Base-by-base conservation (phyloP, 1,284 basidiomycete species). In the Sparassis latifolia region DNA sequence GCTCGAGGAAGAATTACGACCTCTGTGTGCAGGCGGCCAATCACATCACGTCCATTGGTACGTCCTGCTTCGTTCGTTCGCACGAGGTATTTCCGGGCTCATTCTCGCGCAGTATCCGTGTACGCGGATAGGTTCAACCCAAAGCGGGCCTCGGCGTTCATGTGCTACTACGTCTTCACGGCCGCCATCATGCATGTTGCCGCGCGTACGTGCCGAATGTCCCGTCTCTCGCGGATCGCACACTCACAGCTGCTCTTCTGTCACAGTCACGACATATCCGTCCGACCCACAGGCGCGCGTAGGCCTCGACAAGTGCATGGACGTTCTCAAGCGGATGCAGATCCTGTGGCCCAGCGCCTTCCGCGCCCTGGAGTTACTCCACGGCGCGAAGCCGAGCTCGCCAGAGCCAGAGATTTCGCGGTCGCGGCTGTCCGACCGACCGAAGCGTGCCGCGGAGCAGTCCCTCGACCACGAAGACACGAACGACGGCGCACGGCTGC, bases 141-240 rank as follows among this genome's bases (percentile, higher is more conserved):
- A 48, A 76, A 78, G 42, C 78, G 79, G 20, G 80, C 80, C 35
- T 73, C 89, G 2, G 84, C 85, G 2, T 92, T 90, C 64, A 68
- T 91, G 44, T 85, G 80, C 55, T 93, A 90, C 62, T 90, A 90
- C 57, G 72, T 91, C 29, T 93, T 92, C 69, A 85, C 82, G 5
- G 89, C 89, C 27, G 81, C 82, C 52, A 83, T 92, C 55, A 90
- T 90, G 83, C 89, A 91, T 61, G 79, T 87, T 46, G 81, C 80
- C 1, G 80, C 73, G 35, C 66, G 87, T 89, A 52, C 50, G 73
- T 68, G 44, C 50, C 27, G 43, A 5, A 52, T 20, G 27, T 38
- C 31, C 35, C n/a, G 38, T 33, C 28, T 29, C 42, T 20, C 44
- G 2, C 3, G 38, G 20, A 20, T 20, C 20, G 20, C 20, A 20